Conservation (phyloP, 1,139 yeast species). For the Pichia sp. region DNA sequence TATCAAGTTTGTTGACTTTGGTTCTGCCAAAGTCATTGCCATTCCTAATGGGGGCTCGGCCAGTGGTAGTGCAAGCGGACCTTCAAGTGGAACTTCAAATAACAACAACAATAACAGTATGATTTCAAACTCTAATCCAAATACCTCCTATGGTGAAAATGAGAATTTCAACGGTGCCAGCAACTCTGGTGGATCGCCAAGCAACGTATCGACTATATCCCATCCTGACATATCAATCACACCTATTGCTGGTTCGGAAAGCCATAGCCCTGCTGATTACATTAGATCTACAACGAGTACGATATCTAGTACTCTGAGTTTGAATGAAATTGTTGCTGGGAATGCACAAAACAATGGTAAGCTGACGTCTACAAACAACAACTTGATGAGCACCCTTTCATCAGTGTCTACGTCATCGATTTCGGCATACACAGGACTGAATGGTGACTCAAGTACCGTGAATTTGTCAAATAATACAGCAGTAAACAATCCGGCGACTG, state of each 20-base stretch:
- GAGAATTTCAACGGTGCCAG: neutral
- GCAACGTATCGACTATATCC: neutral
- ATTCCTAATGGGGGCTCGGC: conserved; percentile 48
- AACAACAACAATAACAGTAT: neutral
- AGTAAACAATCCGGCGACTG: neutral
- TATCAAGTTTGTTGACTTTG: conserved; percentile 92
- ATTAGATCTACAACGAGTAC: conserved; percentile 6
- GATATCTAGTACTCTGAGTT: conserved; percentile 8
- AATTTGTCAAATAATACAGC: neutral
- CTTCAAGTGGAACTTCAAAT: conserved; percentile 14
- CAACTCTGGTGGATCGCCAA: neutral
- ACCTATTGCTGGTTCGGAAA: neutral
- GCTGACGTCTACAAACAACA: neutral
- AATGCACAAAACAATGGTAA: neutral
- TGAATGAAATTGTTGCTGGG: conserved; percentile 4
- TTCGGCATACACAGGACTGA: conserved; percentile 3
- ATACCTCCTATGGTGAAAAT: neutral
- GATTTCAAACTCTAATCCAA: neutral
- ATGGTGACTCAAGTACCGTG: neutral
- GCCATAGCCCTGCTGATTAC: conserved; percentile 3
- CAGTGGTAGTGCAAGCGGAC: conserved; percentile 2
- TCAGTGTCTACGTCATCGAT: conserved; percentile 9
- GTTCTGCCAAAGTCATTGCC: conserved; percentile 95
- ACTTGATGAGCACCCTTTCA: conserved; percentile 1
- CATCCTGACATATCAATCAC: conserved; percentile 2